A percentile compares a stretch with the other conserved stretches of the same genome.
Evolutionary conservation across 148 eudicot genomes (phyloP).

Genomic region (Chenopodium suecicum): DNA sequence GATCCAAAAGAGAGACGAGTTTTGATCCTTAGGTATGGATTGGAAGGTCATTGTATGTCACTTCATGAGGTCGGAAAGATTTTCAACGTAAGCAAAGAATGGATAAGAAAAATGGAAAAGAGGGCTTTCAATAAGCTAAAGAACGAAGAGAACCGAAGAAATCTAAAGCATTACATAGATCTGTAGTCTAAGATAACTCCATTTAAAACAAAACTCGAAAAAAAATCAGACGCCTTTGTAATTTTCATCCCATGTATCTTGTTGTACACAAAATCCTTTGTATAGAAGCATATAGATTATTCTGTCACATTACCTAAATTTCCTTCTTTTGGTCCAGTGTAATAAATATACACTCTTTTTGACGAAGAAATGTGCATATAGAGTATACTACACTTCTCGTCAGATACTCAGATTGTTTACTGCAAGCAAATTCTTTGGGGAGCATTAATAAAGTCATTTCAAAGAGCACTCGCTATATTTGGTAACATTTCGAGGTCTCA

Average conservation of each 20-base stretch:
- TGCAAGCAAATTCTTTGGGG: not conserved
- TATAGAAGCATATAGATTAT: slow-evolving; percentile 8
- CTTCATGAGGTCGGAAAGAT: slow-evolving; percentile 73
- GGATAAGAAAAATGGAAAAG: slow-evolving; percentile 70
- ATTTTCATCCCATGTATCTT: not conserved
- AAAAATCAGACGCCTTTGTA: not conserved
- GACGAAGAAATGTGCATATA: not conserved
- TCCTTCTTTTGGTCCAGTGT: slow-evolving; percentile 5
- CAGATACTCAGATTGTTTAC: not conserved
- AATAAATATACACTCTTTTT: not conserved
- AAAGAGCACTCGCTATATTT: not conserved
- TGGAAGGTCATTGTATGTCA: slow-evolving; percentile 58
- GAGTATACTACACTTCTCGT: not conserved
- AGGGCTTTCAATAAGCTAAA: slow-evolving; percentile 61
- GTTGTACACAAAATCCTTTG: slow-evolving; percentile 13
- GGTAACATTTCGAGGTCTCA: not conserved
- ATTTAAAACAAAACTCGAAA: not conserved
- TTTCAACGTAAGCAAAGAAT: slow-evolving; percentile 76
- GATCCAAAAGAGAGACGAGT: slow-evolving; percentile 62
- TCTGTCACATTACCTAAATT: not conserved
- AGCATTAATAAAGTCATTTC: not conserved
- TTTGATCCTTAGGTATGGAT: slow-evolving; percentile 61
- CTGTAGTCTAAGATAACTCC: slow-evolving; percentile 22
- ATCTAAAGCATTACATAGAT: slow-evolving; percentile 52
- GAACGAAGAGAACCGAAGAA: slow-evolving; percentile 37